These are phyloP conservation scores for Xylaria sp. DNA, from an alignment of 2,329 filamentous ascomycete genomes.

Conservation along the genomic window DNA sequence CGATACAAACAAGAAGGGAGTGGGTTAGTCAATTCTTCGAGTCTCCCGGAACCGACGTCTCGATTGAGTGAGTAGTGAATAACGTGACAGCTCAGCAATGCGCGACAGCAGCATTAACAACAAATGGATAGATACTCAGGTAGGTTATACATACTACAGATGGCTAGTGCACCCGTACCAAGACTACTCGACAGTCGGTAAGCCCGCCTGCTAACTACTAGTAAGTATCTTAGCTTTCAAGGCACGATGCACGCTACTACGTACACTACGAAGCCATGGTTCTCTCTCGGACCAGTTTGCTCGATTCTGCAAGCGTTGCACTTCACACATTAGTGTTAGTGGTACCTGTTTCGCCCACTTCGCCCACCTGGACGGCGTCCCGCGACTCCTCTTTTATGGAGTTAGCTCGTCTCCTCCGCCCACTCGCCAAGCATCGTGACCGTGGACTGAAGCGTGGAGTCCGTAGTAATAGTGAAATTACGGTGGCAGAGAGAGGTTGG, in stretches of 20 bases:
- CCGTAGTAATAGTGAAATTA: background rate
- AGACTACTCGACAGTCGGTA: background rate
- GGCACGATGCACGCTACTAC: background rate
- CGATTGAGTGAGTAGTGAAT: slow-evolving; percentile 5
- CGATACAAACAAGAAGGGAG: slow-evolving; percentile 1
- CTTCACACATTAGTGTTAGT: slow-evolving; percentile 1
- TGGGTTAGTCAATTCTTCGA: background rate
- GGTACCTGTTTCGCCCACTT: slow-evolving; percentile 14
- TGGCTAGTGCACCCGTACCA: background rate
- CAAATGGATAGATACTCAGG: background rate
- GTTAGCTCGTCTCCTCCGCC: slow-evolving; percentile 16
- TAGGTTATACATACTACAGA: slow-evolving; percentile 7
- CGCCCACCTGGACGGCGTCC: slow-evolving; percentile 24
- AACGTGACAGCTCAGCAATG: slow-evolving; percentile 33
- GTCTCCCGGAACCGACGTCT: background rate
- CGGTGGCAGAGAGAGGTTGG: background rate
- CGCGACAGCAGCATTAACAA: slow-evolving; percentile 7
- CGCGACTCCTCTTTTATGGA: slow-evolving; percentile 22
- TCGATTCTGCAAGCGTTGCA: background rate
- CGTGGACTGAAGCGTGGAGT: slow-evolving; percentile 26
- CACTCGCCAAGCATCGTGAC: slow-evolving; percentile 36
- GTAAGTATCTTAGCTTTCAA: background rate
- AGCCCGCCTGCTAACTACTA: background rate
- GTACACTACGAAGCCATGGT: background rate
- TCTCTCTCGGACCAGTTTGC: slow-evolving; percentile 10